Percentiles rank a stretch among this genome's conserved stretches.
These are phyloP conservation scores for Botrytis fabae DNA, from an alignment of 2,329 filamentous ascomycete genomes.

Conservation along the genomic window DNA sequence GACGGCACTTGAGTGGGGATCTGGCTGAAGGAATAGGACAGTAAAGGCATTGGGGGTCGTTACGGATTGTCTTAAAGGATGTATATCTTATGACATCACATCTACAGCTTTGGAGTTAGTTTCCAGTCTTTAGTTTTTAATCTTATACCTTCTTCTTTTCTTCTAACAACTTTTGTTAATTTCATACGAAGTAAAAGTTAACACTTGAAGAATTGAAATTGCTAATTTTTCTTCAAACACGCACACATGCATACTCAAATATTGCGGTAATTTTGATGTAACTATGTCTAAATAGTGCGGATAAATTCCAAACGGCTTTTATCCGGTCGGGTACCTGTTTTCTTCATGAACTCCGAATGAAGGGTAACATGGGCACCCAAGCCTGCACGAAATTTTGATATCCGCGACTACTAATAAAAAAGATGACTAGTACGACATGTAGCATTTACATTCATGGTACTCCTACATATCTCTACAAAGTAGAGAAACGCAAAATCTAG, in stretches of 20 bases:
- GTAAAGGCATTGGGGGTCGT: not conserved
- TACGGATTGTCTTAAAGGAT: not conserved
- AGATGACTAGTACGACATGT: not conserved
- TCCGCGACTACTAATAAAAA: too few relatives aligned
- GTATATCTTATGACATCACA: not conserved
- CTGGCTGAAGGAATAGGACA: not conserved
- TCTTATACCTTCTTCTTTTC: not conserved
- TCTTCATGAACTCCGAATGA: not conserved
- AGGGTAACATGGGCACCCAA: not conserved
- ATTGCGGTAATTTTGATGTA: not conserved
- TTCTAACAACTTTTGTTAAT: not conserved
- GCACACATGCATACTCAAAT: not conserved
- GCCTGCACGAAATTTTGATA: not conserved
- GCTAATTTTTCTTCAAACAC: not conserved
- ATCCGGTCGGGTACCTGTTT: not conserved
- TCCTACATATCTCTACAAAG: not conserved
- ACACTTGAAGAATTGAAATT: not conserved
- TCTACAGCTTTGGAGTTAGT: not conserved
- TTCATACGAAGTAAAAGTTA: not conserved
- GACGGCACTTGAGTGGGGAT: not conserved
- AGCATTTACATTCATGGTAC: not conserved
- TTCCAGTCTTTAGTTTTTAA: not conserved
- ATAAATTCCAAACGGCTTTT: not conserved
- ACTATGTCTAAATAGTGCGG: not conserved
- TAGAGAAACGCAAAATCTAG: not conserved